Evolutionary conservation across 805 yeast genomes (phyloP).

Genomic region (Nakazawaea laoshanensis): DNA sequence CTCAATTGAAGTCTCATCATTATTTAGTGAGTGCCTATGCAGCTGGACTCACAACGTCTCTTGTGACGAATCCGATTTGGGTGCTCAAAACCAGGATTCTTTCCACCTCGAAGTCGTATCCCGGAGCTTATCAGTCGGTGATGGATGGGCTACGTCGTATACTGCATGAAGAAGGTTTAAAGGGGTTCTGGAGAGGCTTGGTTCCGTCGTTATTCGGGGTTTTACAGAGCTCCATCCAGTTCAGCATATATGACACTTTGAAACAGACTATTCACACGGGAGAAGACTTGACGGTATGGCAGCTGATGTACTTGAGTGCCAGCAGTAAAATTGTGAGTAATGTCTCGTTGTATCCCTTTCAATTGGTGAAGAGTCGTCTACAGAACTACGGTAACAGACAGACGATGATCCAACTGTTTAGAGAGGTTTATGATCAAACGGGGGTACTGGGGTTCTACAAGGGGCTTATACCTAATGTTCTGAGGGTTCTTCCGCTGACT

Average conservation of each 20-base stretch:
- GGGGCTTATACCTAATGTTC: slow-evolving; percentile 70
- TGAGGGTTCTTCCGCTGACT: slow-evolving; percentile 88
- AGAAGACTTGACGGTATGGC: slow-evolving; percentile 33
- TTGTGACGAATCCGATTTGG: slow-evolving; percentile 91
- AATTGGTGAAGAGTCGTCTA: slow-evolving; percentile 68
- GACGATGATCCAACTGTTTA: slow-evolving; percentile 25
- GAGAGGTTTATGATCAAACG: slow-evolving; percentile 33
- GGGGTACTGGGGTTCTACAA: slow-evolving; percentile 71
- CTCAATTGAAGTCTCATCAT: slow-evolving; percentile 29
- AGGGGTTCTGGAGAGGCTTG: slow-evolving; percentile 66
- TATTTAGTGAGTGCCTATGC: slow-evolving; percentile 48
- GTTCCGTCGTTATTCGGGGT: slow-evolving; percentile 64
- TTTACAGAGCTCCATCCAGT: slow-evolving; percentile 83
- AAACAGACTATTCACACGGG: slow-evolving; percentile 30
- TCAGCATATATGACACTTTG: slow-evolving; percentile 74
- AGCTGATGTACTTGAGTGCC: slow-evolving; percentile 62
- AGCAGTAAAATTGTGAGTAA: slow-evolving; percentile 63
- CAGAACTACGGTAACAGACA: slow-evolving; percentile 36
- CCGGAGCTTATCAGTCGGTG: slow-evolving; percentile 51
- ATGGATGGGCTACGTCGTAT: slow-evolving; percentile 46
- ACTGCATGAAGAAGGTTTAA: slow-evolving; percentile 43
- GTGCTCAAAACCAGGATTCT: slow-evolving; percentile 86
- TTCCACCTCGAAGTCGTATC: slow-evolving; percentile 36
- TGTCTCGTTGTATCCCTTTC: slow-evolving; percentile 70
- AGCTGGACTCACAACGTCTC: slow-evolving; percentile 71